Base-by-base conservation (phyloP, 2,329 filamentous ascomycete genomes). In the Aureobasidium namibiae region DNA sequence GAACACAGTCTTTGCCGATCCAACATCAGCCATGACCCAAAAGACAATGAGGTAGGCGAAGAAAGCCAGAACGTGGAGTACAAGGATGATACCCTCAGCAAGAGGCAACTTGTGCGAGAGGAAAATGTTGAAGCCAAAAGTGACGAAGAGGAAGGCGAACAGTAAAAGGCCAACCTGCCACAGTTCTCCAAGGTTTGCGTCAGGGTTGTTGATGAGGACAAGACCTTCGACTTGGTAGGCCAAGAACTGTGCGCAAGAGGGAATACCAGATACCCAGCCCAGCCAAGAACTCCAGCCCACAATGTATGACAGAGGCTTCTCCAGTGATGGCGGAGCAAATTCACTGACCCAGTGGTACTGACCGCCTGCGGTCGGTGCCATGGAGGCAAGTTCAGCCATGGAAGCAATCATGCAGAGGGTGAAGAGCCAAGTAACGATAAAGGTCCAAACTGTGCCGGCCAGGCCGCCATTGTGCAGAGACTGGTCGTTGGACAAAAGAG, bases 251-350 rank as follows among this genome's bases (percentile, higher is more conserved):
- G 60, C 59, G 46, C 16, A 60, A 41, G n/a, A 64, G 18, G 34
- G 52, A 60, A 64, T 62, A 21, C 63, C 63, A 59, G 34, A 73
- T 71, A 56, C 73, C 64, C 63, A 66, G 18, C 73, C 74, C 39
- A 74, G 71, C 23, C 72, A 72, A 50, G 69, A 72, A 31, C 76
- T 71, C 75, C 75, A 77, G 14, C 74, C 73, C 13, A 75, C 73
- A 33, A 74, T 71, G 63, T 78, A 80, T 54, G 76, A 78, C 0
- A 80, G 67, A 33, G 73, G 71, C 36, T 73, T 76, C 58, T 77
- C 74, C 26, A 62, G 70, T 6, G 64, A 65, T 13, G 62, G 66
- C 16, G 76, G 75, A n/a, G 76, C 74, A 62, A 79, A 77, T 41
- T 77, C 73, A 33, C 36, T 42, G 16, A 54, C 50, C 50, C 50